Conservation (phyloP, 176 grass and related monocot genomes). For the Thalia dealbata region DNA sequence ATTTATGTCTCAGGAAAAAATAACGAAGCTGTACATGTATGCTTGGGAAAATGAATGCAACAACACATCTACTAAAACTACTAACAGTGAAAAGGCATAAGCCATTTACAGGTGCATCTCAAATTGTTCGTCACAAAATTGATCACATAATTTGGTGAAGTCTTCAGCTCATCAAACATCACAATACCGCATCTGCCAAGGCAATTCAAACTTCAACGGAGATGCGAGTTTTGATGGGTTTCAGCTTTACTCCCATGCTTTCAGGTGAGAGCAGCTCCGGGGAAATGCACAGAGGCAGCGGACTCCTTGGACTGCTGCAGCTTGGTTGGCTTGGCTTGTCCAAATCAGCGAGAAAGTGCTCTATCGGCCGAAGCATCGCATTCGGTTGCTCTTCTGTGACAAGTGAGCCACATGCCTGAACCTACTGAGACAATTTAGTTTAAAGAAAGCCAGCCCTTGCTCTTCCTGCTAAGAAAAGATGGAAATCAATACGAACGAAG, state of each 20-base stretch:
- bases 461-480: no score
- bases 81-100: no score
- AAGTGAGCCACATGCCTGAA: constrained; percentile 75
- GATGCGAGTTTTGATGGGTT: constrained; percentile 84
- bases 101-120: no score
- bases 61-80: no score
- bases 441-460: no score
- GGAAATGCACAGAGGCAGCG: constrained; percentile 60
- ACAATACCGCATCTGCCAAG: no score
- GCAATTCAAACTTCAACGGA: constrained; percentile 34
- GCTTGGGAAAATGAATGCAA: no score
- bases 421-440: constrained; percentile 27
- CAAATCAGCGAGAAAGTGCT: constrained; percentile 79
- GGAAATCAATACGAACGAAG: no score
- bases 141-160: background rate
- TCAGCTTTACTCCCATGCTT: constrained; percentile 97
- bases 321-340: constrained; percentile 56
- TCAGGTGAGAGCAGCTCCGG: constrained; percentile 89
- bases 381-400: constrained; percentile 90
- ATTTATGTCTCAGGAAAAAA: no score
- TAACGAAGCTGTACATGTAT: no score
- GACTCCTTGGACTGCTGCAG: constrained; percentile 42
- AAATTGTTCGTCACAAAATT: background rate
- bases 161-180: background rate
- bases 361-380: constrained; percentile 78